Evolutionary conservation across 139 green algal species (phyloP), one percentile per base, ranked within the genome.

Genomic region (Haematococcus lacustris): DNA sequence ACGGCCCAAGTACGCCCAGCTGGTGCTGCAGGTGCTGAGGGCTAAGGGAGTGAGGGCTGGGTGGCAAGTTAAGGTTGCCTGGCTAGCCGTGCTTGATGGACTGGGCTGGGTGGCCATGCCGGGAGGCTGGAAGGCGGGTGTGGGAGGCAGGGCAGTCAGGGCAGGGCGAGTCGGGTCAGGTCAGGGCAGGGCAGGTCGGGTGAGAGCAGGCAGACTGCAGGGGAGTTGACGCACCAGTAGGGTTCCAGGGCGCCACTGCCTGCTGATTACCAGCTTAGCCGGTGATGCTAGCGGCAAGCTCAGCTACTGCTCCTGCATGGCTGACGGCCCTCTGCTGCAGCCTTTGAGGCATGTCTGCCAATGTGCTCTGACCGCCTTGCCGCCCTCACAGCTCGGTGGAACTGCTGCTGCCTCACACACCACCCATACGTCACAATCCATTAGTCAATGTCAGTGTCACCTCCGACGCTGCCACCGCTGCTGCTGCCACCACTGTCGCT

Each of bases 1-100:
- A 28, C 28, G 4, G 32, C 51, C 75, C 41, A 83, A 80, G 65
- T 80, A 83, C 47, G 50, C 66, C 23, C 70, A 75, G 68, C 80
- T 94, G 28, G 82, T 91, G 32, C 66, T 75, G 30, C 76, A 89
- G 80, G 84, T 83, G 60, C 1, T 2, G 38, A 35, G 13, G 34
- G 3, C 28, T 1, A n/a, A n/a, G n/a, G 40, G 32, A n/a, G 38
- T 35, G 34, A 41, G 30, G 1, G 66, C 2, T 26, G 33, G 2
- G 37, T 3, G 28, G 38, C 35, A 1, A 23, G 5, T 35, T 6
- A 4, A 32, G 25, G 30, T 9, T 38, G 17, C 30, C 21, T 38
- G 9, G 1, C 6, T 51, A 17, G 6, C n/a, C 35, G 1, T 5
- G 38, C 37, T 28, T 71, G 37, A 38, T 6, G 4, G 23, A 21